Percentiles rank a stretch among this genome's conserved stretches.
Evolutionary conservation across 805 yeast species (phyloP).

Genomic region (Tetrapisispora iriomotensis): DNA sequence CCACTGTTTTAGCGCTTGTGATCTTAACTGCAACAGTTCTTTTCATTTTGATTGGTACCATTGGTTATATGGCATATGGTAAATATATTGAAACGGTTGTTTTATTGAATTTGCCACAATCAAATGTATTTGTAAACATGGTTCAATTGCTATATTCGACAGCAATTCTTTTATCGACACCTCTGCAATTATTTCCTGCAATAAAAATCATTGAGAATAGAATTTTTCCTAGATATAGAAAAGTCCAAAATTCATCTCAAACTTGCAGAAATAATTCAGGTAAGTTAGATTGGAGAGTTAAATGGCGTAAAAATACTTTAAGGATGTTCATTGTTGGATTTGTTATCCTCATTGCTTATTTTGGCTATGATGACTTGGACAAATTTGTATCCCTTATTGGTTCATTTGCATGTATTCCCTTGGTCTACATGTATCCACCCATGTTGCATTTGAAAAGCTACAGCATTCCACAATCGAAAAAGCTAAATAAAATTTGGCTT

Average conservation of each 20-base stretch:
- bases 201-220: slow-evolving; percentile 61
- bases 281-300: slow-evolving; percentile 39
- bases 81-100: slow-evolving; percentile 55
- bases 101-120: slow-evolving; percentile 61
- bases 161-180: slow-evolving; percentile 70
- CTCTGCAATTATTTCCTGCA: slow-evolving; percentile 74
- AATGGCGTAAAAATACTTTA: slow-evolving; percentile 59
- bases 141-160: slow-evolving; percentile 65
- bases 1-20: slow-evolving; percentile 52
- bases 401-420: slow-evolving; percentile 75
- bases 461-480: slow-evolving; percentile 21
- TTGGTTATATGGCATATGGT: slow-evolving; percentile 69
- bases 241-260: slow-evolving; percentile 13
- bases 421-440: slow-evolving; percentile 81
- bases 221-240: slow-evolving; percentile 33
- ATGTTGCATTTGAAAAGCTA: slow-evolving; percentile 55
- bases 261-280: no score
- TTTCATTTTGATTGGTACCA: slow-evolving; percentile 52
- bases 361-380: slow-evolving; percentile 62
- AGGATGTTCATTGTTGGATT: slow-evolving; percentile 44
- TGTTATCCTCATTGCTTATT: slow-evolving; percentile 50
- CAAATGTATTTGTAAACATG: slow-evolving; percentile 46
- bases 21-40: slow-evolving; percentile 51
- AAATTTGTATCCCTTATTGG: slow-evolving; percentile 73
- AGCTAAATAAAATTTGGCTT: slow-evolving; percentile 18